phyloP scores from a whole-genome alignment of 2,329 filamentous ascomycete genomes.

The Aspergillus unguis region DNA sequence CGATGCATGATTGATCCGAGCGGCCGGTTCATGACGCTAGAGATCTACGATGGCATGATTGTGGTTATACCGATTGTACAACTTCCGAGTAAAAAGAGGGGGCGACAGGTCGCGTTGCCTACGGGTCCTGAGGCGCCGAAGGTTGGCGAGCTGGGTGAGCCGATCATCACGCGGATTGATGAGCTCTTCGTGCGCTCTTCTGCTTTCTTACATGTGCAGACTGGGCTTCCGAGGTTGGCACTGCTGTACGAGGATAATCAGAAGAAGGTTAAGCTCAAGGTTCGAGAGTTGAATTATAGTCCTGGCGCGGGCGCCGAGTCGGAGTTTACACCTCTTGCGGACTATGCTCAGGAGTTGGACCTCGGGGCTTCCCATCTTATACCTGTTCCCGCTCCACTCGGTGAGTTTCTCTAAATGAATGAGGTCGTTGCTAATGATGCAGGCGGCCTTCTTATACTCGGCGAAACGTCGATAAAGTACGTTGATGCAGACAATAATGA shows the following conservation, averaged over 20 bases:
- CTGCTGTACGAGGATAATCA: constrained; percentile 64
- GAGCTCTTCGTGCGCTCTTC: constrained; percentile 66
- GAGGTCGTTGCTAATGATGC: constrained; percentile 48
- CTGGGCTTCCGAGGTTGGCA: constrained; percentile 58
- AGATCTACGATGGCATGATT: constrained; percentile 66
- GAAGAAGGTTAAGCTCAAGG: constrained; percentile 53
- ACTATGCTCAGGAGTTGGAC: constrained; percentile 54
- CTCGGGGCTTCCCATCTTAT: constrained; percentile 61
- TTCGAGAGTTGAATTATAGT: constrained; percentile 54
- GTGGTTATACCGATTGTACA: constrained; percentile 60
- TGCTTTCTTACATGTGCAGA: constrained; percentile 58
- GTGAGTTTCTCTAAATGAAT: constrained; percentile 25
- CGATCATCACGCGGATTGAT: constrained; percentile 60
- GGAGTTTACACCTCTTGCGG: constrained; percentile 53
- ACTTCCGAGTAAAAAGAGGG: constrained; percentile 50
- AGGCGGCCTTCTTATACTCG: constrained; percentile 70
- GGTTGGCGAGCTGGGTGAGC: constrained; percentile 58
- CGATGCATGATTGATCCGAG: constrained; percentile 80
- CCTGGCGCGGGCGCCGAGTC: constrained; percentile 49
- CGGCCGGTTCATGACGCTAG: constrained; percentile 63
- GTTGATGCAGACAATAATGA: constrained; percentile 73
- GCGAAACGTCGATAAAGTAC: constrained; percentile 79
- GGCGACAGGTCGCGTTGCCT: constrained; percentile 24
- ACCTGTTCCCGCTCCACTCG: constrained; percentile 57
- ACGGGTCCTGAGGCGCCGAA: constrained; percentile 30